Percentiles rank a stretch among this genome's conserved stretches.
Conservation (phyloP, 1,139 yeast species). For the Candida smagusa region DNA sequence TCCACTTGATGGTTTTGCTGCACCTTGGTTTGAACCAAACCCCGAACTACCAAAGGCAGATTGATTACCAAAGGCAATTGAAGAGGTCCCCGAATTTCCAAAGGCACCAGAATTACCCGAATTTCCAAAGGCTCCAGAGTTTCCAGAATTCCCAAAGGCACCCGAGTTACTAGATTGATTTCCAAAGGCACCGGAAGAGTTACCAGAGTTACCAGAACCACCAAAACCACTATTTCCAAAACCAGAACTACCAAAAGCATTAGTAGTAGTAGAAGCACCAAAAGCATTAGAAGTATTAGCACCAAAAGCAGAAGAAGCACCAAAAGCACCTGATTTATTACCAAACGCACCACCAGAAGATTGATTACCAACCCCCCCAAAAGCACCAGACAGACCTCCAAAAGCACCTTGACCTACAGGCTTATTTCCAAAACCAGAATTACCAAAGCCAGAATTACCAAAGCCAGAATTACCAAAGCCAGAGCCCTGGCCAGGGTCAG, state of each 20-base stretch:
- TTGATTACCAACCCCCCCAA: not conserved
- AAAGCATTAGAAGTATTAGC: slow-evolving; percentile 1
- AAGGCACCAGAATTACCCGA: not conserved
- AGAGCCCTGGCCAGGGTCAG: slow-evolving; percentile 6
- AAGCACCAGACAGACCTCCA: slow-evolving; percentile 1
- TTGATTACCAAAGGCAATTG: slow-evolving; percentile 6
- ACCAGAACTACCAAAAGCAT: slow-evolving; percentile 10
- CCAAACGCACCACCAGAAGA: slow-evolving; percentile 5
- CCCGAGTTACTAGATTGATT: slow-evolving; percentile 2
- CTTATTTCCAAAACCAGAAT: no score
- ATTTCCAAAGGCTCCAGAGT: slow-evolving; percentile 7
- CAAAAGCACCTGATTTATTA: slow-evolving; percentile 8
- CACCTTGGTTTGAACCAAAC: slow-evolving; percentile 6
- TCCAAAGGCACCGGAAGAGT: slow-evolving; percentile 9
- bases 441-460: no score
- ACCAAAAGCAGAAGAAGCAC: slow-evolving; percentile 8
- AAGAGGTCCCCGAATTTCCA: slow-evolving; percentile 1
- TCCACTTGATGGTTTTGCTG: not conserved
- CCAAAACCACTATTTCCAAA: slow-evolving; percentile 1
- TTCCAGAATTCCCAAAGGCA: slow-evolving; percentile 6
- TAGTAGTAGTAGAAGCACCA: slow-evolving; percentile 8
- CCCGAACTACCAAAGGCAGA: slow-evolving; percentile 13
- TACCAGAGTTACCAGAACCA: slow-evolving; percentile 10
- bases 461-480: slow-evolving; percentile 11
- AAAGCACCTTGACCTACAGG: no score